Evolutionary conservation across 441 rosid species (phyloP), one percentile per base, ranked within the genome.

Genomic region (Populus trichocarpa): DNA sequence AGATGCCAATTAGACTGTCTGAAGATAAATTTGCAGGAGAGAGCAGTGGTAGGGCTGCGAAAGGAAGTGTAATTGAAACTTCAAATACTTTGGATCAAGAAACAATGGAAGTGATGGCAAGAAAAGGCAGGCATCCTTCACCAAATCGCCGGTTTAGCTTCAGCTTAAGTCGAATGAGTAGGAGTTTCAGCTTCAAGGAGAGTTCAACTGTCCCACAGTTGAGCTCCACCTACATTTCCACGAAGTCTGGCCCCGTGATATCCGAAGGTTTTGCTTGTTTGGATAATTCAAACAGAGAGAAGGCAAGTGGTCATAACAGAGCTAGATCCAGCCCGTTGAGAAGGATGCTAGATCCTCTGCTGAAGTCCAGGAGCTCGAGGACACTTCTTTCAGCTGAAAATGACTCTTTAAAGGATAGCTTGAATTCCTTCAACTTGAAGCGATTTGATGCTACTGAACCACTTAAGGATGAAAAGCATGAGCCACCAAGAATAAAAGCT

Each of bases 181-280:
- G 91, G 87, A 95, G 97, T 83, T 91, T 90, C 83, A 95, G 97
- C 78, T 86, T 86, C 61, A 93, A 90, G 78, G 98, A 95, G 76
- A 87, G 89, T 65, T 80, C 90, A 64, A 36, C 84, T 26, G 83
- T 78, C 75, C 90, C 88, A 12, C 86, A 82, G 46, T 78, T 90
- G 66, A 88, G 82, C 81, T 61, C 89, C 30, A 68, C 85, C 61
- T 78, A 85, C 79, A 85, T 81, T 79, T 85, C 90, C 77, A 83
- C 77, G 59, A 89, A 86, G 80, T 91, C 97, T 71, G 94, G 93
- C 67, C 97, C 95, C 13, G 83, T 91, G 83, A 80, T 82, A 26
- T 85, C 87, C 40, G 80, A 79, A 67, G 81, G 75, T 76, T 82
- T 82, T 68, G 73, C 78, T 71, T 73, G 69, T 84, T 5, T 65